A percentile compares a stretch with the other conserved stretches of the same genome.
phyloP scores from a whole-genome alignment of 441 rosid genomes.

The Hura crepitans region DNA sequence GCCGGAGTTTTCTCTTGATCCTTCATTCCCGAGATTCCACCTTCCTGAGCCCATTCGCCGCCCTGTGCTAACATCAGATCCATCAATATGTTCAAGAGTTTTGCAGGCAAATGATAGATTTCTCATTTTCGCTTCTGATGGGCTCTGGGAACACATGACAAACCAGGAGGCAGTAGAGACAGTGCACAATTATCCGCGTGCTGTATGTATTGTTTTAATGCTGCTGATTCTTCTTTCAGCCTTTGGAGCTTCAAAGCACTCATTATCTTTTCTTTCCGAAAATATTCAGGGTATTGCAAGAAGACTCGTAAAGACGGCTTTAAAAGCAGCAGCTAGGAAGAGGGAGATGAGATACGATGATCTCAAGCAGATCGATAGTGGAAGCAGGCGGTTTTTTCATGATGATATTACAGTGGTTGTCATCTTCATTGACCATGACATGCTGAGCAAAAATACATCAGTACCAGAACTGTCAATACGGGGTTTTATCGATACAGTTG shows the following conservation, averaged over 20 bases:
- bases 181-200: slow-evolving; percentile 56
- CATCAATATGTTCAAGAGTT: slow-evolving; percentile 50
- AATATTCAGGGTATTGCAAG: slow-evolving; percentile 70
- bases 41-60: slow-evolving; percentile 62
- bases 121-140: slow-evolving; percentile 91
- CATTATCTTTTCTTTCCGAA: neutral
- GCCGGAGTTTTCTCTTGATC: slow-evolving; percentile 73
- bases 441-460: slow-evolving; percentile 35
- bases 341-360: slow-evolving; percentile 61
- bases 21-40: slow-evolving; percentile 74
- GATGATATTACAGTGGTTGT: slow-evolving; percentile 90
- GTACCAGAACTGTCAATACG: slow-evolving; percentile 62
- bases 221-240: neutral
- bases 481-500: slow-evolving; percentile 55
- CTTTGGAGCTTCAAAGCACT: neutral
- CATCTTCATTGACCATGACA: slow-evolving; percentile 62
- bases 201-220: slow-evolving; percentile 41
- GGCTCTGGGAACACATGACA: slow-evolving; percentile 80
- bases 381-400: slow-evolving; percentile 60
- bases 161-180: slow-evolving; percentile 87
- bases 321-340: slow-evolving; percentile 68
- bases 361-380: slow-evolving; percentile 59
- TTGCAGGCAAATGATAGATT: slow-evolving; percentile 60
- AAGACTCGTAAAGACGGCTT: slow-evolving; percentile 63
- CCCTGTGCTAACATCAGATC: slow-evolving; percentile 78